Evolutionary conservation across 164 flowering plant genomes (phyloP).

Genomic region (Vitis riparia): DNA sequence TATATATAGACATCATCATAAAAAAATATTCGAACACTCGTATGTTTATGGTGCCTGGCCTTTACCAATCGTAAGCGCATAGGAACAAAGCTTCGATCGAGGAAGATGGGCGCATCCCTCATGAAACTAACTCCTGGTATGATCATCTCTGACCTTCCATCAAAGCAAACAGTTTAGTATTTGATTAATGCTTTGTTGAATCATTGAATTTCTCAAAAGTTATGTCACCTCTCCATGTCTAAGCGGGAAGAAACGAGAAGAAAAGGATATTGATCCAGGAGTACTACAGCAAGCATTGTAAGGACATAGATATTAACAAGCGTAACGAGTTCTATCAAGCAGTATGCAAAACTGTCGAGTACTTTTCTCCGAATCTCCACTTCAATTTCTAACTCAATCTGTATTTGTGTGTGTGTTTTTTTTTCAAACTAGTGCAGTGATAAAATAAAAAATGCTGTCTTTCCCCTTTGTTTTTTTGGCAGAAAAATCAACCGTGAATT

Average conservation of each 20-base stretch:
- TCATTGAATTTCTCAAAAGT: no score
- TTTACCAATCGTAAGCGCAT: no score
- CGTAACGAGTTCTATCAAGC: constrained; percentile 31
- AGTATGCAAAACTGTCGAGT: constrained; percentile 46
- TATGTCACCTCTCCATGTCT: not conserved
- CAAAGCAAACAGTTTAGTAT: not conserved
- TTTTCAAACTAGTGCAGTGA: not conserved
- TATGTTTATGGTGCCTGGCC: not conserved
- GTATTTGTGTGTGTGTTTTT: not conserved
- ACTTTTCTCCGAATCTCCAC: not conserved
- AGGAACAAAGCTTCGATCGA: not conserved
- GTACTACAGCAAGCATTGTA: constrained; percentile 13
- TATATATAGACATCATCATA: not conserved
- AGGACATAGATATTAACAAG: not conserved
- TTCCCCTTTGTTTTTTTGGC: not conserved
- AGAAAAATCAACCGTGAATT: constrained; percentile 47
- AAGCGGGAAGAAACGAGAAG: constrained; percentile 9
- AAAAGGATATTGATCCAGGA: constrained; percentile 23
- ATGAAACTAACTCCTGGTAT: constrained; percentile 25
- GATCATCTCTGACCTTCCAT: not conserved
- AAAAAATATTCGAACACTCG: not conserved
- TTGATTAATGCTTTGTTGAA: not conserved
- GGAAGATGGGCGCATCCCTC: constrained; percentile 29
- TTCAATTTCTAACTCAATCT: not conserved
- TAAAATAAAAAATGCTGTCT: not conserved